phyloP scores from a whole-genome alignment of 495 filamentous ascomycete species.

The Ascodesmis nigricans region DNA sequence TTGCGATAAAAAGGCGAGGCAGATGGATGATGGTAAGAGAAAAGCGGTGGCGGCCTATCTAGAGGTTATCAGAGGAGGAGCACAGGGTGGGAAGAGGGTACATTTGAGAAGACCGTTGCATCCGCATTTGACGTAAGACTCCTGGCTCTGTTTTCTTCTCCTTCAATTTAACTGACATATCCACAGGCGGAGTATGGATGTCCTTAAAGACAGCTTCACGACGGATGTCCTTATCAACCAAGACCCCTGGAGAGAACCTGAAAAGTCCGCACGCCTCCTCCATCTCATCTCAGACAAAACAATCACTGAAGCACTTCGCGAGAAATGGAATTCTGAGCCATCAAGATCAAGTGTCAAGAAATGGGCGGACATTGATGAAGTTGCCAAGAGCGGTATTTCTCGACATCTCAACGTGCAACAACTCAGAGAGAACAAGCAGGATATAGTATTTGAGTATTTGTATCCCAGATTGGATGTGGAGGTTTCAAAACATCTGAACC shows the following conservation, averaged over 20 bases:
- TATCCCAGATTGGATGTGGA: slow-evolving; percentile 95
- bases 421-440: slow-evolving; percentile 74
- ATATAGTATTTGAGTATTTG: slow-evolving; percentile 87
- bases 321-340: slow-evolving; percentile 76
- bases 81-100: slow-evolving; percentile 67
- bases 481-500: slow-evolving; percentile 90
- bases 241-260: slow-evolving; percentile 53
- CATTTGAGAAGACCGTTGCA: slow-evolving; percentile 71
- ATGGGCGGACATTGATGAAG: slow-evolving; percentile 77
- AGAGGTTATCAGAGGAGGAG: slow-evolving; percentile 62
- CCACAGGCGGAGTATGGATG: slow-evolving; percentile 53
- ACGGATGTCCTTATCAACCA: slow-evolving; percentile 59
- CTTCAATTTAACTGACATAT: slow-evolving; percentile 2
- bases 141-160: background rate
- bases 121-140: slow-evolving; percentile 51
- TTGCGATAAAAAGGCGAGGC: slow-evolving; percentile 70
- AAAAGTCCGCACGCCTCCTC: slow-evolving; percentile 51
- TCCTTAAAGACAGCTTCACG: slow-evolving; percentile 59
- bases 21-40: slow-evolving; percentile 62
- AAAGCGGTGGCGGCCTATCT: slow-evolving; percentile 70
- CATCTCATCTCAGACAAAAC: slow-evolving; percentile 52
- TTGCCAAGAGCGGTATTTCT: slow-evolving; percentile 52
- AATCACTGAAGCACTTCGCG: slow-evolving; percentile 51
- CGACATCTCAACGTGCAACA: slow-evolving; percentile 35
- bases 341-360: slow-evolving; percentile 50